Conservation (phyloP, 257 asterid genomes). For the Ajuga chamaepitys region DNA sequence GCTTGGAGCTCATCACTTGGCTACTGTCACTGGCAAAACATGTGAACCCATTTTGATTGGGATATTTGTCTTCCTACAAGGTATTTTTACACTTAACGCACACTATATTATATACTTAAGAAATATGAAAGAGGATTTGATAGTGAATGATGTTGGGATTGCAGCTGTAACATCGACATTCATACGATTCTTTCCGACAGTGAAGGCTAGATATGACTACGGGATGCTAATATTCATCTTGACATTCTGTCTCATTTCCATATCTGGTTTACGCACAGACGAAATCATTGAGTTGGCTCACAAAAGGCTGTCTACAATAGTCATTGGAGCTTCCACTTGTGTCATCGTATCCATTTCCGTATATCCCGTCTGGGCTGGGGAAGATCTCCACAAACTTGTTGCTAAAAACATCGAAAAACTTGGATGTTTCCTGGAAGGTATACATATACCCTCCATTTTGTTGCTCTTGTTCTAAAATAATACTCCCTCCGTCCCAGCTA, state of each 20-base stretch:
- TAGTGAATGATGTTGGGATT: background rate
- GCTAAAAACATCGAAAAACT: conserved; percentile 47
- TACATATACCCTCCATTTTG: too few relatives aligned
- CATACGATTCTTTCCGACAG: conserved; percentile 54
- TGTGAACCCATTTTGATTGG: conserved; percentile 60
- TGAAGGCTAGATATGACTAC: conserved; percentile 80
- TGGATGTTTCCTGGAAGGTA: conserved; percentile 60
- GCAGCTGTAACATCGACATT: conserved; percentile 67
- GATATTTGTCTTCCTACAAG: conserved; percentile 66
- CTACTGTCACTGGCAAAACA: conserved; percentile 42
- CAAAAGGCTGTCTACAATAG: conserved; percentile 46
- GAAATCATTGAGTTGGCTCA: conserved; percentile 51
- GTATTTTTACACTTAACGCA: too few relatives aligned
- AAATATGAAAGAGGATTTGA: too few relatives aligned
- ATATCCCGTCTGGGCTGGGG: conserved; percentile 79
- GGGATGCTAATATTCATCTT: conserved; percentile 64
- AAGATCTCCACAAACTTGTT: conserved; percentile 61
- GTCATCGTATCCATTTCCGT: conserved; percentile 45
- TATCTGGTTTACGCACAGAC: conserved; percentile 46
- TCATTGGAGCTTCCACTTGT: conserved; percentile 58
- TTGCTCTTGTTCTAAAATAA: too few relatives aligned
- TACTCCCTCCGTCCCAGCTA: too few relatives aligned
- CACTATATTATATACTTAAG: too few relatives aligned
- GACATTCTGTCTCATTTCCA: conserved; percentile 60
- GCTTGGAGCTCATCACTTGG: conserved; percentile 63